Base-by-base conservation (phyloP, 2,329 filamentous ascomycete genomes). In the Trichoderma harzianum region DNA sequence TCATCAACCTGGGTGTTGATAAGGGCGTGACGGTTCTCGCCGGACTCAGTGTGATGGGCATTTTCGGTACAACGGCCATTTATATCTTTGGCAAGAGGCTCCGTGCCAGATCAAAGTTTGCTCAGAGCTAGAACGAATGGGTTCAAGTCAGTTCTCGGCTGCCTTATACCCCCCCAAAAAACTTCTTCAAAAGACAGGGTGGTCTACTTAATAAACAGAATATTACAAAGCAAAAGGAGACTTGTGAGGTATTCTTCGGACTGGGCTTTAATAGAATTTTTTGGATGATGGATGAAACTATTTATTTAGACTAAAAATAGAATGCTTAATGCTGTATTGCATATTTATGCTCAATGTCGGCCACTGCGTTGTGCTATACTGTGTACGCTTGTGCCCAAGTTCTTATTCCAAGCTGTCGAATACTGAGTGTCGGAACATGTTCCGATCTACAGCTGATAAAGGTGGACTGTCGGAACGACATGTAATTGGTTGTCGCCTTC, bases 11-110 rank as follows among this genome's bases (percentile, higher is more conserved):
- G 8, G 74, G 75, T 5, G 72, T 76, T 7, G 69, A 24, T 1
- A 69, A 71, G 63, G 75, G 74, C 7, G 71, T 72, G 14, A 76
- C 72, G 2, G 32, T 77, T 7, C 63, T 77, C 7, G 74, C 66
- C n/a, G 72, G 72, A 18, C 58, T 74, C 6, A 75, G 74, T 60
- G 65, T 71, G 5, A 47, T 65, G 5, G 73, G 73, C 7, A 71
- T 74, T 16, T 51, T 72, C 58, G 74, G 73, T 12, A 73, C 66
- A 14, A 63, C 62, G 6, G 69, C 24, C 3, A 64, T 74, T 18
- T 74, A 70, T 26, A 64, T 61, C 16, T 73, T 67, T 47, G 73
- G 73, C 16, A 64, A 43, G 39, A 72, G 28, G 10, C 60, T 73
- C 16, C 51, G 71, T 16, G 60, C 36, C 3, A 71, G 64, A 57